Evolutionary conservation across 192 early-diverging fungal species (phyloP).

Genomic region (Backusella tarrabulga): DNA sequence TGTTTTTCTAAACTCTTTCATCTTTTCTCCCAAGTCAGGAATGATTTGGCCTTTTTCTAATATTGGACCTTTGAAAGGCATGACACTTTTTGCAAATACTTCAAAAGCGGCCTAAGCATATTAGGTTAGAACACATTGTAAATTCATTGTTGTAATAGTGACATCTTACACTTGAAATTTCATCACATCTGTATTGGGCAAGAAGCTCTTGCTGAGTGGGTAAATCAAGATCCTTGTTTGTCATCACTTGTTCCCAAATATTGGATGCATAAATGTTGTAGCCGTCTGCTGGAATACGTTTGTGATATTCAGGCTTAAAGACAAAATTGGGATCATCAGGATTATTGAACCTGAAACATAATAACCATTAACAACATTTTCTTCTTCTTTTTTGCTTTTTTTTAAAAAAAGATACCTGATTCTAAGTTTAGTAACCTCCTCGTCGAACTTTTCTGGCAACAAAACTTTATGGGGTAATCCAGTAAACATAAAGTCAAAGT

Average conservation of each 20-base stretch:
- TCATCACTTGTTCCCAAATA: constrained; percentile 95
- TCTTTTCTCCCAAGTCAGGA: constrained; percentile 70
- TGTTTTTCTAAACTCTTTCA: constrained; percentile 51
- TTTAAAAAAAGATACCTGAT: constrained; percentile 44
- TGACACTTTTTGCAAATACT: constrained; percentile 63
- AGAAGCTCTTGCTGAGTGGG: constrained; percentile 98
- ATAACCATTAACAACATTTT: neutral
- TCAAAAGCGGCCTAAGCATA: constrained; percentile 57
- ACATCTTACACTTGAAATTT: constrained; percentile 70
- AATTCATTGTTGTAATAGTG: neutral
- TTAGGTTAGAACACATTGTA: neutral
- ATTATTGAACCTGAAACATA: constrained; percentile 63
- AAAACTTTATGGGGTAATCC: constrained; percentile 90
- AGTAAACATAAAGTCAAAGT: constrained; percentile 90
- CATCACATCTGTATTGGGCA: constrained; percentile 98
- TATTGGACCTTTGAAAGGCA: constrained; percentile 57
- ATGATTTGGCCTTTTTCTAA: constrained; percentile 80
- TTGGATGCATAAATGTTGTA: constrained; percentile 88
- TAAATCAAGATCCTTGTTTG: constrained; percentile 94
- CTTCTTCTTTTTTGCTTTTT: neutral
- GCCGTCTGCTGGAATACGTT: constrained; percentile 94
- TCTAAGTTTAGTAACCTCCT: constrained; percentile 62
- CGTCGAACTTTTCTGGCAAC: constrained; percentile 80
- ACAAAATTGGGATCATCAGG: constrained; percentile 68
- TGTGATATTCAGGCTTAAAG: constrained; percentile 83